Evolutionary conservation across 2,329 filamentous ascomycete genomes (phyloP), one percentile per base, ranked within the genome.

Genomic region (Dendrostoma leiphaemia): DNA sequence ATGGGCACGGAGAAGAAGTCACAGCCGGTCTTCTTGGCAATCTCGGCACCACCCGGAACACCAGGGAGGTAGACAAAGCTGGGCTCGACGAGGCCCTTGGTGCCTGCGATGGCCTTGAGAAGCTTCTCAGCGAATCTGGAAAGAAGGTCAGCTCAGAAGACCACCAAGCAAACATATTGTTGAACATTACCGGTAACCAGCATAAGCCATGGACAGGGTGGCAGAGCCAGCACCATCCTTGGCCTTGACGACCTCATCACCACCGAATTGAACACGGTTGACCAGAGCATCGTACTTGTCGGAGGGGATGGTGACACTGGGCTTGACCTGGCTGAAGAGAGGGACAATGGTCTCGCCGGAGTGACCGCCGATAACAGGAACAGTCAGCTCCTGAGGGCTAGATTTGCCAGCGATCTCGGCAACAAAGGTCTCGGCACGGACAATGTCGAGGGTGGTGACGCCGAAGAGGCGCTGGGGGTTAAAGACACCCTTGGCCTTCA

Each of bases 341-440:
- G 94, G 94, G 54, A 99, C 92, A 68, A 99, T 99, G 66, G 94
- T 99, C 80, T 93, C 91, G 69, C 94, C 94, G 58, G 92, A 97
- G 85, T 99, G 94, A 60, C 94, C 94, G 69, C 94, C 94, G 69
- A 99, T 85, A 66, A 99, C 94, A 63, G 93, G 92, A 62, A 99
- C 89, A 63, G 80, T 90, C 63, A 91, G 83, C 73, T 92, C 88
- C 67, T 88, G 82, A 57, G 92, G 90, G 72, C 93, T 86, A 71
- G 86, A 84, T 77, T 89, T 85, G 75, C 92, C 91, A 59, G 82
- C 82, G 67, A 95, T 88, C 68, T 90, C 86, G 65, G 91, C 89
- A 58, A 96, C 90, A 71, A 99, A 99, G 62, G 92, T 97, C 83
- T 97, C 91, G 64, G 94, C 91, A 71, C 94, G 93, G 70, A 99